These are phyloP conservation scores for Fulvia fulva DNA, from an alignment of 2,329 filamentous ascomycete species.

Conservation along the genomic window DNA sequence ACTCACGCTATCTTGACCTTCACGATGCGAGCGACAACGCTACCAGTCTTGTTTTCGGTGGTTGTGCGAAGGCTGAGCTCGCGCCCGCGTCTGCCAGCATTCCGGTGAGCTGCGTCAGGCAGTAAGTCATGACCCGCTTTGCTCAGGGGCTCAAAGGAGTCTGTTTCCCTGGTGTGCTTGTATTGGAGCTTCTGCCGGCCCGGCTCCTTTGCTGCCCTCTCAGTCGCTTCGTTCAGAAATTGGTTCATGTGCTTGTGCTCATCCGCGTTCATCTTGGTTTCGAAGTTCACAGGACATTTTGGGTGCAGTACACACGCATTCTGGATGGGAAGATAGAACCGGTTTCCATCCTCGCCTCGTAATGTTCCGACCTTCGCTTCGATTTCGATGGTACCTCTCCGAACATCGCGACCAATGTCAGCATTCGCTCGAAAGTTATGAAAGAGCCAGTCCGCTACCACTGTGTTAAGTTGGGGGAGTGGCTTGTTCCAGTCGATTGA, in stretches of 20 bases:
- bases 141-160: constrained; percentile 77
- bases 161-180: constrained; percentile 74
- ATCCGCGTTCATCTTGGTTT: constrained; percentile 80
- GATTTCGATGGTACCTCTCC: constrained; percentile 77
- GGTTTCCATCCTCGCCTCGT: constrained; percentile 66
- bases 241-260: constrained; percentile 83
- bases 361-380: constrained; percentile 89
- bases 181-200: constrained; percentile 67
- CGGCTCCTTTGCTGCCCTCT: constrained; percentile 14
- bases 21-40: constrained; percentile 74
- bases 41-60: constrained; percentile 63
- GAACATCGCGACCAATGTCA: constrained; percentile 56
- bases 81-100: constrained; percentile 48
- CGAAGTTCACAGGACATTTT: constrained; percentile 59
- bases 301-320: constrained; percentile 68
- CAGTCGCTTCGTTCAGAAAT: constrained; percentile 70
- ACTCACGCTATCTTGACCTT: constrained; percentile 68
- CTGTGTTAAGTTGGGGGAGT: constrained; percentile 21
- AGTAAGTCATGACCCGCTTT: constrained; percentile 56
- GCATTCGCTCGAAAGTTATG: constrained; percentile 28
- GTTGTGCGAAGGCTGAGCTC: constrained; percentile 60
- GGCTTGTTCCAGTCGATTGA: constrained; percentile 27
- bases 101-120: constrained; percentile 41
- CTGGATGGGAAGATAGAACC: constrained; percentile 63
- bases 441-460: constrained; percentile 29